Conservation (phyloP, 768 basidiomycete genomes). For the Phanerodontia chrysosporium region DNA sequence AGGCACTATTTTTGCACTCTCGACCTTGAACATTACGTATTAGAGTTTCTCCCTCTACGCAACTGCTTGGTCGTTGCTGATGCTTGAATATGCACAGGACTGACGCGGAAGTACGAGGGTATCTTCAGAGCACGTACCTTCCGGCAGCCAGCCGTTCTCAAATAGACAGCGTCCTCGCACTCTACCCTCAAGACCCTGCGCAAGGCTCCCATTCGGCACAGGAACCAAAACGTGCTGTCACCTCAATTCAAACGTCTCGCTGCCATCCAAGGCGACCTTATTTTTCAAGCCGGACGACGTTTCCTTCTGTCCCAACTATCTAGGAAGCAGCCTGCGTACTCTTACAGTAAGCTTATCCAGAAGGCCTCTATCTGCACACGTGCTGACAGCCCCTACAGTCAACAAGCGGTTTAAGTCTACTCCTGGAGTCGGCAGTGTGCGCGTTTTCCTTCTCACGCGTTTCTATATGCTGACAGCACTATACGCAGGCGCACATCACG, state of each 20-base stretch:
- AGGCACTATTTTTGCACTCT: conserved; percentile 39
- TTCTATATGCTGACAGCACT: too few relatives aligned
- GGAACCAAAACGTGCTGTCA: conserved; percentile 40
- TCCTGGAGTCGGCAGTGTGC: neutral
- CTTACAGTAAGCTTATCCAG: conserved; percentile 14
- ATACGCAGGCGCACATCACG: conserved; percentile 41
- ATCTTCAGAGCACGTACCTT: conserved; percentile 17
- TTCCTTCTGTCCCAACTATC: conserved; percentile 19
- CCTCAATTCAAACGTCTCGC: conserved; percentile 31
- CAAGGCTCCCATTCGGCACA: conserved; percentile 55
- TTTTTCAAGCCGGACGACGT: conserved; percentile 23
- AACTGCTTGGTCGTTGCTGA: neutral
- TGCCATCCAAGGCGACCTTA: conserved; percentile 23
- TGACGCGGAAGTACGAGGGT: conserved; percentile 15
- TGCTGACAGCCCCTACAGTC: conserved; percentile 4
- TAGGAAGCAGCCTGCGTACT: conserved; percentile 15
- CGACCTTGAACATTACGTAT: conserved; percentile 26
- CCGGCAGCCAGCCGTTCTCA: conserved; percentile 16
- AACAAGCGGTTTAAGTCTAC: conserved; percentile 5
- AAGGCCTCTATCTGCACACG: neutral
- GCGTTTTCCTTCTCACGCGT: too few relatives aligned
- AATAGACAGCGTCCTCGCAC: conserved; percentile 13
- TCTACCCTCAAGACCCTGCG: conserved; percentile 28
- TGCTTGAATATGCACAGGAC: conserved; percentile 15
- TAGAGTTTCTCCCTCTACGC: neutral